phyloP scores from a whole-genome alignment of 768 basidiomycete species.

The Mycena kentingensis region DNA sequence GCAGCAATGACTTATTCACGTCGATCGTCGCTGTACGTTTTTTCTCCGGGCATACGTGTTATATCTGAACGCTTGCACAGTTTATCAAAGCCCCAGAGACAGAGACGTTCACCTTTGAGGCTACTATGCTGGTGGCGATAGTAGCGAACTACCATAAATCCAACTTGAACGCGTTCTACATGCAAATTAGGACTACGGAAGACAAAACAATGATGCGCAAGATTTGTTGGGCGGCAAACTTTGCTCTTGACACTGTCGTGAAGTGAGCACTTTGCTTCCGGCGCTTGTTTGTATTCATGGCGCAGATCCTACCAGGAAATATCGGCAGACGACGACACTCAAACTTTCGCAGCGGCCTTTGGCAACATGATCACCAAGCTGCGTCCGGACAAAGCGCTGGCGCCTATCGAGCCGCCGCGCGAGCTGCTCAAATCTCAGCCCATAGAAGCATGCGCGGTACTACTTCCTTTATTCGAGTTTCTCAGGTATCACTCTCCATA shows the following conservation, averaged over 20 bases:
- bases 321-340: conserved; percentile 49
- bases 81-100: conserved; percentile 58
- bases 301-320: conserved; percentile 59
- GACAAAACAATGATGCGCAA: conserved; percentile 57
- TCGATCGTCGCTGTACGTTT: conserved; percentile 48
- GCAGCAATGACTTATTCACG: conserved; percentile 52
- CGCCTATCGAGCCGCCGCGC: conserved; percentile 46
- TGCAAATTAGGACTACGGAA: conserved; percentile 46
- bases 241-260: conserved; percentile 50
- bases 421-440: conserved; percentile 67
- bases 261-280: conserved; percentile 40
- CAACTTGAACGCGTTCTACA: conserved; percentile 67
- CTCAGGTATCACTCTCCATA: too few species aligned
- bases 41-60: not conserved
- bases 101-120: conserved; percentile 59
- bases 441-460: conserved; percentile 56
- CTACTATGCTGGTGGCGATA: conserved; percentile 46
- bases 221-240: conserved; percentile 58
- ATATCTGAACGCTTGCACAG: conserved; percentile 25
- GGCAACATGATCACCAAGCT: conserved; percentile 54
- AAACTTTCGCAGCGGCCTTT: conserved; percentile 51
- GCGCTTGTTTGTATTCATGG: not conserved
- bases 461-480: conserved; percentile 67
- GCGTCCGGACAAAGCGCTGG: conserved; percentile 56
- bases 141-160: conserved; percentile 75